Conservation (phyloP, 2,329 filamentous ascomycete species). For the Curvularia sp. region DNA sequence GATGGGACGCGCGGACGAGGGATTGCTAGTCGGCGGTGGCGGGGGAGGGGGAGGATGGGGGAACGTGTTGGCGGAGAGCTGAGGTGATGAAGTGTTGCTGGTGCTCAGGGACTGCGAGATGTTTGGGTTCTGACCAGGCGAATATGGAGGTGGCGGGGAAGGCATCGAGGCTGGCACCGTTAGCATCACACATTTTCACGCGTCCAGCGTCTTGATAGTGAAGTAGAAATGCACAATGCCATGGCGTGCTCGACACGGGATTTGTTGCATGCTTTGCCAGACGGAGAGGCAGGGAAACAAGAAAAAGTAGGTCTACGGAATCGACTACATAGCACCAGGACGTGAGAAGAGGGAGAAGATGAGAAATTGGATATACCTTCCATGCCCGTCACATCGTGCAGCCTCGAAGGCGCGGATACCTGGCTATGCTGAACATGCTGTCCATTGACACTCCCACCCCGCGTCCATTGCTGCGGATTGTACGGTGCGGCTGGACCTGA, state of each 20-base stretch:
- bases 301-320: slow-evolving; percentile 3
- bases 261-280: slow-evolving; percentile 1
- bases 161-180: slow-evolving; percentile 54
- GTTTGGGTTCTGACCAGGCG: slow-evolving; percentile 52
- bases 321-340: slow-evolving; percentile 4
- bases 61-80: slow-evolving; percentile 46
- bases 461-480: slow-evolving; percentile 60
- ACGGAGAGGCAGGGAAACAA: neutral
- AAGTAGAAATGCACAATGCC: slow-evolving; percentile 4
- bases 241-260: slow-evolving; percentile 4
- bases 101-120: slow-evolving; percentile 41
- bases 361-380: slow-evolving; percentile 51
- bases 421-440: slow-evolving; percentile 46
- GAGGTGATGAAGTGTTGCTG: slow-evolving; percentile 44
- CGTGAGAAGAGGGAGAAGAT: neutral
- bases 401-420: slow-evolving; percentile 37
- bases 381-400: slow-evolving; percentile 55
- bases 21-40: slow-evolving; percentile 34
- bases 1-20: slow-evolving; percentile 39
- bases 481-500: slow-evolving; percentile 49
- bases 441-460: slow-evolving; percentile 48
- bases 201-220: slow-evolving; percentile 3
- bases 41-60: slow-evolving; percentile 44
- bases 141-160: slow-evolving; percentile 59
- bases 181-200: slow-evolving; percentile 23